phyloP scores from a whole-genome alignment of 352 stramenopile genomes.

The Globisporangium paddicum region DNA sequence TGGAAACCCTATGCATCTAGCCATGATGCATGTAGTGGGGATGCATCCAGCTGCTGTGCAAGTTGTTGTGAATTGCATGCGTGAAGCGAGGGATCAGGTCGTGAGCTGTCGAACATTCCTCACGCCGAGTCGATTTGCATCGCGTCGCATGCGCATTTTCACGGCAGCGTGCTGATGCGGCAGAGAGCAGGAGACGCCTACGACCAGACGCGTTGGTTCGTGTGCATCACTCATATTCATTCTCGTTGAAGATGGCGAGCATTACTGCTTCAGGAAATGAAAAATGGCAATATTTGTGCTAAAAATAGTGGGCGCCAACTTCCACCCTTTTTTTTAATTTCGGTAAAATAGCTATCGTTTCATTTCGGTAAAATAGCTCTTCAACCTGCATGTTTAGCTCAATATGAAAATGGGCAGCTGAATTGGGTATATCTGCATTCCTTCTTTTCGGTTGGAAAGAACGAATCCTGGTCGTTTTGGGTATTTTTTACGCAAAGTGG shows the following conservation, averaged over 20 bases:
- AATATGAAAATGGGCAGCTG: background rate
- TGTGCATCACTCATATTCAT: background rate
- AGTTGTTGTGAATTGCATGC: too few relatives aligned
- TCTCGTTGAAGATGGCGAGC: background rate
- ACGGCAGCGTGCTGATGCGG: background rate
- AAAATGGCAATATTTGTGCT: background rate
- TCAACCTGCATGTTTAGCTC: background rate
- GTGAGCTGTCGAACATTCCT: background rate
- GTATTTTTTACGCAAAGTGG: background rate
- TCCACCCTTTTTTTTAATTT: background rate
- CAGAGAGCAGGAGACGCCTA: conserved; percentile 7
- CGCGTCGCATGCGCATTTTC: background rate
- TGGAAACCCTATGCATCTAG: too few relatives aligned
- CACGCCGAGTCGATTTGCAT: background rate
- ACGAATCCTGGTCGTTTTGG: background rate
- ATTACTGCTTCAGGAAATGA: too few relatives aligned
- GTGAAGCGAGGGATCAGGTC: background rate
- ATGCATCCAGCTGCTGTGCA: too few relatives aligned
- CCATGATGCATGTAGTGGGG: too few relatives aligned
- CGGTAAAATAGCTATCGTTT: background rate
- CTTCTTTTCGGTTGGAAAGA: background rate
- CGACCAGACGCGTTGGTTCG: background rate
- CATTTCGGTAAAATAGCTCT: background rate
- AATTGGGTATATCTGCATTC: background rate
- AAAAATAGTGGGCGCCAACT: conserved; percentile 3